Percentiles rank a stretch among this genome's conserved stretches.
Conservation (phyloP, 108 stramenopile species). For the Cyclotella cryptica region DNA sequence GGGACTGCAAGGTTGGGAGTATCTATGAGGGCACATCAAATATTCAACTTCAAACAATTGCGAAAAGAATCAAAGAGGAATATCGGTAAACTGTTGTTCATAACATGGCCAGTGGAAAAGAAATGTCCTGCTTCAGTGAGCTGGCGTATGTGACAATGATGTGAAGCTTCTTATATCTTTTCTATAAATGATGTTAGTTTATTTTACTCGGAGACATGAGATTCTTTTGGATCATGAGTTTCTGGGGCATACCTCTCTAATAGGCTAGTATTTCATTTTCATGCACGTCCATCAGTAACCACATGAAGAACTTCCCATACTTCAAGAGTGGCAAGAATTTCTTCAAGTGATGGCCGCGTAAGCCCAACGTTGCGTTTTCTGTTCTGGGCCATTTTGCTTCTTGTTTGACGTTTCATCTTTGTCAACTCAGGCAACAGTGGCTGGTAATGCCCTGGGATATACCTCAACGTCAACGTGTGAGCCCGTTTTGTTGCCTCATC, state of each 20-base stretch:
- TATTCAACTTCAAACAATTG: conserved; percentile 87
- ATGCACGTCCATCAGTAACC: conserved; percentile 53
- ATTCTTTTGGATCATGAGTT: too few species aligned
- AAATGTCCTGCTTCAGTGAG: too few species aligned
- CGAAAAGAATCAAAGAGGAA: conserved; percentile 70
- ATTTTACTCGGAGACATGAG: too few species aligned
- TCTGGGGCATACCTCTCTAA: neutral
- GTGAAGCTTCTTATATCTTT: too few species aligned
- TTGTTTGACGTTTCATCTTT: conserved; percentile 26
- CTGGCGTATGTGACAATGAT: too few species aligned
- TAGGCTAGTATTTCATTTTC: neutral
- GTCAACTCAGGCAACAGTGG: conserved; percentile 50
- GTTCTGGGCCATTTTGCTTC: conserved; percentile 3
- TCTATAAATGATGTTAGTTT: too few species aligned
- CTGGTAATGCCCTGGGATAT: conserved; percentile 52
- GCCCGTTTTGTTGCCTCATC: conserved; percentile 29
- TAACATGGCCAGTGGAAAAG: too few species aligned
- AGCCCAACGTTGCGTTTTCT: neutral
- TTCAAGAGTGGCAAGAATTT: conserved; percentile 40
- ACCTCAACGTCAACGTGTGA: conserved; percentile 50
- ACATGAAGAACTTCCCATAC: conserved; percentile 46
- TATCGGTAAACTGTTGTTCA: conserved; percentile 22
- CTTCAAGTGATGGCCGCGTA: conserved; percentile 37
- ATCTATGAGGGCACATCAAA: conserved; percentile 93
- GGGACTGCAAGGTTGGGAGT: conserved; percentile 96